Conservation (phyloP, 202 grass and related monocot species). For the Panicum virgatum region DNA sequence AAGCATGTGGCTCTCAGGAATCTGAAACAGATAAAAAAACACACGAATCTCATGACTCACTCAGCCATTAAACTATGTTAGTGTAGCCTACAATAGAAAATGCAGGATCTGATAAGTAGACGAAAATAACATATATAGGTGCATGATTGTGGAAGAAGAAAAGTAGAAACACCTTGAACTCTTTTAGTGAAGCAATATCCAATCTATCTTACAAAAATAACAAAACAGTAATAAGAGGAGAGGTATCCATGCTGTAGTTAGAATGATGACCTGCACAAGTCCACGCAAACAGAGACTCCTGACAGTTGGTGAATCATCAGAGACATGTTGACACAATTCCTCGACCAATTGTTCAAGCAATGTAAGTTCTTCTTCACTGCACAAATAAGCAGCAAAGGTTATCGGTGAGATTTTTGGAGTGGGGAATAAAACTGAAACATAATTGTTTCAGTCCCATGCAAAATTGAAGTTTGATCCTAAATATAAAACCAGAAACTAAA, state of each 20-base stretch:
- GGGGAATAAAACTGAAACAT: conserved; percentile 23
- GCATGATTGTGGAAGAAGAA: conserved; percentile 15
- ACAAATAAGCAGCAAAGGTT: conserved; percentile 35
- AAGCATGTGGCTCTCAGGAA: conserved; percentile 77
- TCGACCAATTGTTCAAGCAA: conserved; percentile 91
- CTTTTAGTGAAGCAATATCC: conserved; percentile 24
- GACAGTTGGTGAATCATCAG: conserved; percentile 87
- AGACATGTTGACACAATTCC: conserved; percentile 91
- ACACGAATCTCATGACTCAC: conserved; percentile 20
- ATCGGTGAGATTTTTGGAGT: conserved; percentile 15
- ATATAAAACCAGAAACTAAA: conserved; percentile 14
- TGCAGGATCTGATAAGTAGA: conserved; percentile 1
- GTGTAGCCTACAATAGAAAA: not conserved
- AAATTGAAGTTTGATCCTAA: not conserved
- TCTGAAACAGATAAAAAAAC: conserved; percentile 50
- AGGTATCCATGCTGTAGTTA: conserved; percentile 29
- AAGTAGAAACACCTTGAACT: conserved; percentile 1
- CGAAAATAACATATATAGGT: conserved; percentile 10
- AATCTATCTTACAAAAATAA: conserved; percentile 42
- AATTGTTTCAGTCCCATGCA: not conserved
- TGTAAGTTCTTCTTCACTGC: conserved; percentile 69
- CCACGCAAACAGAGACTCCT: conserved; percentile 87
- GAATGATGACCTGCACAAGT: conserved; percentile 75
- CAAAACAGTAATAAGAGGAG: conserved; percentile 11
- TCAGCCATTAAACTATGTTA: conserved; percentile 27